Evolutionary conservation across 140 eudicot species (phyloP).

Genomic region (Flaveria floridana): DNA sequence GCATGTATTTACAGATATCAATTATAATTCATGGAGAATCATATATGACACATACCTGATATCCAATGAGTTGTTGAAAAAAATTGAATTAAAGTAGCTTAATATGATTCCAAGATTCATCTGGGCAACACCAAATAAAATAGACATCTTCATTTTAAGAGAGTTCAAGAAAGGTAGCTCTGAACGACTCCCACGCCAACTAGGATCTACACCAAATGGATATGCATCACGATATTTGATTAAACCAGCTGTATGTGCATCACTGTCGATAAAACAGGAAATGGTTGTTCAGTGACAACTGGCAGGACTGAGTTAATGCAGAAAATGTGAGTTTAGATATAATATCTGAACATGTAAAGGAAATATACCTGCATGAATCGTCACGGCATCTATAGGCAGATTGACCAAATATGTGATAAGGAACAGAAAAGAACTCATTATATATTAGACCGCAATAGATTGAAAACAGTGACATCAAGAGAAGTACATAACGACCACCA

Average conservation of each 20-base stretch:
- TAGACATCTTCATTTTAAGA: slow-evolving; percentile 98
- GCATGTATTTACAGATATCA: not conserved
- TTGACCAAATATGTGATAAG: slow-evolving; percentile 84
- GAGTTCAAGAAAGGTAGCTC: slow-evolving; percentile 95
- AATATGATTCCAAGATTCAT: slow-evolving; percentile 92
- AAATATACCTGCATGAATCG: slow-evolving; percentile 67
- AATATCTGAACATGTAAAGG: slow-evolving; percentile 3
- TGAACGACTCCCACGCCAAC: slow-evolving; percentile 98
- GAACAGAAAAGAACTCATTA: slow-evolving; percentile 95
- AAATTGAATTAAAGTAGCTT: slow-evolving; percentile 89
- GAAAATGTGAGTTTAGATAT: slow-evolving; percentile 4
- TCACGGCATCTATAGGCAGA: slow-evolving; percentile 96
- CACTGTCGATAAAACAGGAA: slow-evolving; percentile 47
- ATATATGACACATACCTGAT: slow-evolving; percentile 52
- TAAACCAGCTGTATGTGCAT: slow-evolving; percentile 68
- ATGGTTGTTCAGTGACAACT: slow-evolving; percentile 27
- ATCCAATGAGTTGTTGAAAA: slow-evolving; percentile 71
- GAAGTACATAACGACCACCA: slow-evolving; percentile 95
- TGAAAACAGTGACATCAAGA: slow-evolving; percentile 88
- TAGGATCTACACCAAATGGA: slow-evolving; percentile 98
- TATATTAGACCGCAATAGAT: slow-evolving; percentile 90
- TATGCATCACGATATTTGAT: slow-evolving; percentile 75
- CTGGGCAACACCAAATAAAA: slow-evolving; percentile 85
- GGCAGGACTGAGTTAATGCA: slow-evolving; percentile 14
- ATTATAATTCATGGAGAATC: slow-evolving; percentile 9